Conservation (phyloP, 2,329 filamentous ascomycete genomes). For the Lachnellula arida region DNA sequence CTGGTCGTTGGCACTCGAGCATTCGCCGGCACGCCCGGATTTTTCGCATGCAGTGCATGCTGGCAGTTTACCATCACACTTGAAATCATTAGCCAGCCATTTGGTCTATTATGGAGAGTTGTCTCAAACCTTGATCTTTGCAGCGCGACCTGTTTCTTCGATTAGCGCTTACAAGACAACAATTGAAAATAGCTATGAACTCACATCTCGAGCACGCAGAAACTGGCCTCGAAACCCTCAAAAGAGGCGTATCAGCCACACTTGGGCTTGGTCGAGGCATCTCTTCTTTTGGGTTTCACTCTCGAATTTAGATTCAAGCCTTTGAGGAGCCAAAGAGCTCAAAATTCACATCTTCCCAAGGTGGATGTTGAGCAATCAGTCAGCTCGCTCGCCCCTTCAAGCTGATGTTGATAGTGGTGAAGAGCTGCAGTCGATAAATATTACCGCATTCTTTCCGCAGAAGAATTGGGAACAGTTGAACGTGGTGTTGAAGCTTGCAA, state of each 20-base stretch:
- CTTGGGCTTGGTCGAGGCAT: constrained; percentile 23
- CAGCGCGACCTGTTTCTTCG: constrained; percentile 57
- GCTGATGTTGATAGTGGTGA: no score
- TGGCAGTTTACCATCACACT: constrained; percentile 93
- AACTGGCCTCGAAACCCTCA: constrained; percentile 73
- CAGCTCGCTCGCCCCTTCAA: no score
- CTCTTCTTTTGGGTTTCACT: background rate
- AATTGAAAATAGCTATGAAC: constrained; percentile 19
- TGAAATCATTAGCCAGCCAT: constrained; percentile 23
- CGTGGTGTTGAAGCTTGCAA: no score
- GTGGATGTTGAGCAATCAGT: no score
- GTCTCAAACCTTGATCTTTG: constrained; percentile 75
- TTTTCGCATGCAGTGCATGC: constrained; percentile 95
- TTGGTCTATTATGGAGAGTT: background rate
- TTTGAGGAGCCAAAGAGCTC: background rate
- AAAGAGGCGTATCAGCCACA: constrained; percentile 44
- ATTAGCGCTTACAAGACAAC: constrained; percentile 3
- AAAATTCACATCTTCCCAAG: background rate
- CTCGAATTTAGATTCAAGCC: background rate
- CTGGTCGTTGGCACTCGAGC: constrained; percentile 91
- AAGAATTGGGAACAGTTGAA: no score
- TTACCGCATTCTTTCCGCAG: no score
- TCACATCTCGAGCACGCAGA: constrained; percentile 73
- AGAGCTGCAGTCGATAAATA: no score
- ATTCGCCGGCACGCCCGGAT: constrained; percentile 79